Evolutionary conservation across 768 basidiomycete species (phyloP).

Genomic region (Tricholoma bakamatsutake): DNA sequence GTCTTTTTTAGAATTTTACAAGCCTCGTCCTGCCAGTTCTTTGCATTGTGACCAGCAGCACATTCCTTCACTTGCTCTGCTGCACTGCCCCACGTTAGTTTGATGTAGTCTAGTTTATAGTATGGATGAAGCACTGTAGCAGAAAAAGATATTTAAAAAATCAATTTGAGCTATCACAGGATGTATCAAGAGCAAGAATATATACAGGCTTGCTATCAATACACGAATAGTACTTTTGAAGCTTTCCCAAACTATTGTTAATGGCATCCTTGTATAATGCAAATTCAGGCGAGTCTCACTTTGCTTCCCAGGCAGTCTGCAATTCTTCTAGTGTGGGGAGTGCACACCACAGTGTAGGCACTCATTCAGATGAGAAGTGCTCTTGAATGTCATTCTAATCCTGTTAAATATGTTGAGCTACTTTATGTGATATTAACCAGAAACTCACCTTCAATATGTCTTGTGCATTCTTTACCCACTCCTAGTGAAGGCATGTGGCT

Average conservation of each 20-base stretch:
- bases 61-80: no score
- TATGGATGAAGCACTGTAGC: slow-evolving; percentile 17
- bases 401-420: no score
- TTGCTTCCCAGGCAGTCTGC: neutral
- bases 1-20: neutral
- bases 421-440: no score
- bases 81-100: no score
- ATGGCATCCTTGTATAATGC: slow-evolving; percentile 15
- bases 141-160: neutral
- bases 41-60: no score
- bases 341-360: neutral
- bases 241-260: slow-evolving; percentile 16
- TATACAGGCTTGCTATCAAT: slow-evolving; percentile 14
- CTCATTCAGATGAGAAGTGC: neutral
- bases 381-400: neutral
- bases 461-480: no score
- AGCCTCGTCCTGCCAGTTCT: no score
- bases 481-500: no score
- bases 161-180: neutral
- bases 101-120: no score
- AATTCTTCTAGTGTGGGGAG: neutral
- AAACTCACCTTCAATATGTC: no score
- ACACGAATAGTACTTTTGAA: slow-evolving; percentile 17
- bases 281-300: slow-evolving; percentile 7
- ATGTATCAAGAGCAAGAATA: slow-evolving; percentile 16